Base-by-base conservation (phyloP, 2,329 filamentous ascomycete species). In the Ophiostoma tasmaniense region DNA sequence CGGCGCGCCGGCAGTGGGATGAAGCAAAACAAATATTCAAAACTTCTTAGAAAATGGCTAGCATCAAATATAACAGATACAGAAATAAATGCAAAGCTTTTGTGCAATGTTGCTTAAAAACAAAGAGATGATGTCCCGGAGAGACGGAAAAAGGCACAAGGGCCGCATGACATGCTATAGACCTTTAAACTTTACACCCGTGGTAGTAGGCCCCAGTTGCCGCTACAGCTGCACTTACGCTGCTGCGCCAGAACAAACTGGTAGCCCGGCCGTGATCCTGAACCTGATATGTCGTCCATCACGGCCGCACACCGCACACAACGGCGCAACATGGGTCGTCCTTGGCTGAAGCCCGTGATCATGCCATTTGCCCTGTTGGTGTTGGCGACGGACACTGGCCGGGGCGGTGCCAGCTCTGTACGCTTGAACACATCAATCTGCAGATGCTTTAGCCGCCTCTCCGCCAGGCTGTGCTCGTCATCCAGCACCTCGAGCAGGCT, bases 401-500 rank as follows among this genome's bases (percentile, higher is more conserved):
- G 39, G 8, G 8, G 17, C 11, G 67, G 66, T 42, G 45, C 10
- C 30, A 89, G 82, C 74, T 88, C 83, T 37, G 81, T 80, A n/a
- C 83, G 82, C 71, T 85, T 85, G 77, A 89, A 91, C 11, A 83
- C 78, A 72, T 87, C 85, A 6, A 87, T 77, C 68, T 82, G 80
- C 7, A 75, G 73, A 1, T 79, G 78, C 50, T 74, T 78, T 2
- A 76, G 75, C 70, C 76, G 78, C 69, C 79, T 78, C 25, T 75
- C 74, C 2, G 75, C 77, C 14, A 85, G 75, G 4, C 83, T 85
- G 22, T 80, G 79, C 17, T 78, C 78, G 70, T 88, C 86, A 67
- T 88, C 84, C 11, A 84, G 83, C 17, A 92, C 80, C 5, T 90
- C 89, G 13, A 95, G 81, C 76, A 91, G 85, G 66, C 82, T 82